phyloP scores from a whole-genome alignment of 345 rosid species.

The Syzygium aqueum region DNA sequence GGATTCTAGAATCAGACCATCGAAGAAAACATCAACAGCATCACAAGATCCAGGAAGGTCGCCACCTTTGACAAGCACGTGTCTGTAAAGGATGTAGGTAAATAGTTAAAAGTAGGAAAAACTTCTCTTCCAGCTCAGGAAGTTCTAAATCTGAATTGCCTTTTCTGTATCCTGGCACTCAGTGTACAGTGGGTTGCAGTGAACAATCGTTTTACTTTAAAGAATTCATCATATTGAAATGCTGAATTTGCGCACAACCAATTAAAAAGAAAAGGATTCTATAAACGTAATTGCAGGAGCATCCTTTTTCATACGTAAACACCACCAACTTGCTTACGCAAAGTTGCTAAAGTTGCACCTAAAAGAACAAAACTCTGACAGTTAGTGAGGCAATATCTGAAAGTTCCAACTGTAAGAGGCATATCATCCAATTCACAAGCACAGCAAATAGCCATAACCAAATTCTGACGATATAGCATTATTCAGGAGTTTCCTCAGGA shows the following conservation, averaged over 20 bases:
- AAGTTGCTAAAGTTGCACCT: background rate
- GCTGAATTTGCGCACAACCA: background rate
- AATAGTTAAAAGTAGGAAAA: background rate
- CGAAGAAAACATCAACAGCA: constrained; percentile 76
- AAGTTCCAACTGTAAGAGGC: background rate
- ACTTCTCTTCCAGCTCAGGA: background rate
- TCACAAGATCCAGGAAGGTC: constrained; percentile 79
- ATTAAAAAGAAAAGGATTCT: background rate
- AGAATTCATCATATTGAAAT: background rate
- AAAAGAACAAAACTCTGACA: accelerated
- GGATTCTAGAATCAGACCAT: constrained; percentile 35
- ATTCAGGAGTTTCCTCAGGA: background rate
- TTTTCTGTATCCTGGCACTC: background rate
- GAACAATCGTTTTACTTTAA: background rate
- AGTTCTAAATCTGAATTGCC: background rate
- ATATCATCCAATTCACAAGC: background rate
- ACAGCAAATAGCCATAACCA: background rate
- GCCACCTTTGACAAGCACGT: constrained; percentile 91
- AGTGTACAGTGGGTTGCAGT: background rate
- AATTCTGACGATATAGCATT: background rate
- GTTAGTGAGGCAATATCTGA: background rate
- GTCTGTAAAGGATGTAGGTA: constrained; percentile 31
- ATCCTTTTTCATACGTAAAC: background rate
- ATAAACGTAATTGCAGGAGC: background rate
- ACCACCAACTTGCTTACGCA: background rate